A percentile compares a stretch with the other conserved stretches of the same genome.
Evolutionary conservation across 352 stramenopile genomes (phyloP).

Genomic region (Ophiocytium majus): DNA sequence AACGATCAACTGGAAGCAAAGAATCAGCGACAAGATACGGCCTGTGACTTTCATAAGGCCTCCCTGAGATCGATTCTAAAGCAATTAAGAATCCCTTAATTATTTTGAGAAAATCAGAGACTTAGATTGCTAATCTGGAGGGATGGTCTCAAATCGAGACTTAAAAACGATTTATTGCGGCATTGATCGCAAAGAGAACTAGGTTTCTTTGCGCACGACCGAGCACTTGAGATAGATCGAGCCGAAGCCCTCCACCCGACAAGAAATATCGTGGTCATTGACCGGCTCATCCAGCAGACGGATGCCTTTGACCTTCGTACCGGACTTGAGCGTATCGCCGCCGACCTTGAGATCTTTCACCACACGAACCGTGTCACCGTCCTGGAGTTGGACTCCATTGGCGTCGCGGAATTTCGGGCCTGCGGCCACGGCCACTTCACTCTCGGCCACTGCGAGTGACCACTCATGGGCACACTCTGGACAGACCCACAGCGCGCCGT

Average conservation of each 20-base stretch:
- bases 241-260: not conserved
- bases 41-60: not conserved
- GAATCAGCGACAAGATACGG: too few relatives aligned
- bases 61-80: too few relatives aligned
- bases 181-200: not conserved
- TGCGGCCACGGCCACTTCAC: not conserved
- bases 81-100: too few relatives aligned
- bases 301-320: constrained; percentile 1
- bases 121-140: too few relatives aligned
- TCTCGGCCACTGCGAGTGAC: not conserved
- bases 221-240: constrained; percentile 9
- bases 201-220: not conserved
- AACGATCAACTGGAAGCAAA: too few relatives aligned
- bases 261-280: constrained; percentile 9
- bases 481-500: not conserved
- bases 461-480: constrained; percentile 4
- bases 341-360: not conserved
- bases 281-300: constrained; percentile 2
- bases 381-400: constrained; percentile 7
- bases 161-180: too few relatives aligned
- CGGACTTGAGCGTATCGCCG: not conserved
- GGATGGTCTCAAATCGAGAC: too few relatives aligned
- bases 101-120: too few relatives aligned
- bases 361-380: not conserved
- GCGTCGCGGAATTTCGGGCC: not conserved